Base-by-base conservation (phyloP, 257 asterid genomes). In the Echium plantagineum region DNA sequence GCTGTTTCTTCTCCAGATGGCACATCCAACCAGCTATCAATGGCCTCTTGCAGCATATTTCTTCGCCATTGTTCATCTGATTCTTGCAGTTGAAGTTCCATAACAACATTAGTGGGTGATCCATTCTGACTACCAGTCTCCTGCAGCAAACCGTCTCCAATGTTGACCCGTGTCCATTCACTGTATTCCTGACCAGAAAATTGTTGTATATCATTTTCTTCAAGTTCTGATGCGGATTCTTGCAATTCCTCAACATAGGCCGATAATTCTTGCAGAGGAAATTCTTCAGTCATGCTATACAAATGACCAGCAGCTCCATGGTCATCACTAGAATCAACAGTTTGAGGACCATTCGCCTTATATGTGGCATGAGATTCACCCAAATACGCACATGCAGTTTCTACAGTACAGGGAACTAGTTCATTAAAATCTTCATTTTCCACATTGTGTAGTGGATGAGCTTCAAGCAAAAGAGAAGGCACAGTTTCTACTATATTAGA, bases 1-100 rank as follows among this genome's bases (percentile, higher is more conserved):
- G 66, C 69, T 52, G 69, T 78, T 10, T 62, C 87, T 63, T 77
- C 81, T 61, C 66, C 77, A 38, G 90, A 77, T 72, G 89, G 94
- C 18, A 59, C 69, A 71, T 84, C 84, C 60, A 84, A 74, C 93
- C 90, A 82, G 63, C 85, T 79, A 69, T 84, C 90, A 48, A 77
- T 71, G 67, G 80, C 88, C 70, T 82, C 94, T 58, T 82, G 83
- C 59, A 80, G 64, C 66, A 75, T 81, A 30, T 80, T 67, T 21
- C 60, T 22, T 3, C 16, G 38, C 32, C 32, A 56, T 17, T 24
- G 9, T 56, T 56, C 60, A 56, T 56, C 38, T 21, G 83, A 57
- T 72, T 82, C 93, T 67, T 76, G 83, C 61, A 61, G 56, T 60
- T 64, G 76, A 69, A 62, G 80, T 58, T 69, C 86, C 59, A 68